Conservation (phyloP, 805 yeast genomes). For the Saturnispora sanitii region DNA sequence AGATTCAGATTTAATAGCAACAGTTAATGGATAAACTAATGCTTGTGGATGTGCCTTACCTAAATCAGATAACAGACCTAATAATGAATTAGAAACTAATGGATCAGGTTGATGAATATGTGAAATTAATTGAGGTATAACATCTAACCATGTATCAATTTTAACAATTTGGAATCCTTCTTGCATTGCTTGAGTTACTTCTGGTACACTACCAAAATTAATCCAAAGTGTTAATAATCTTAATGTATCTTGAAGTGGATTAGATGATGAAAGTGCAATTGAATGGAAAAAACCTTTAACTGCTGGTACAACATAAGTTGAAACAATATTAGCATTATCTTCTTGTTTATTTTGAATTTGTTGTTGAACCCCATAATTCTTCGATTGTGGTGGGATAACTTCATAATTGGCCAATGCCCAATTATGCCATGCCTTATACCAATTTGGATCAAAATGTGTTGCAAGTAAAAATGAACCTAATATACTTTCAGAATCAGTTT, state of each 20-base stretch:
- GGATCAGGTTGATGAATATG: constrained; percentile 94
- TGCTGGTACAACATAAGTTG: constrained; percentile 90
- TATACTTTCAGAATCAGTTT: constrained; percentile 63
- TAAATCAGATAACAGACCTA: constrained; percentile 71
- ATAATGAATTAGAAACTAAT: constrained; percentile 67
- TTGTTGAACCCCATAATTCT: constrained; percentile 10
- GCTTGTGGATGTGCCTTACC: constrained; percentile 98
- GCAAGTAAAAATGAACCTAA: constrained; percentile 88
- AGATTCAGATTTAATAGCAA: constrained; percentile 90
- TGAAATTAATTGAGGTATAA: constrained; percentile 89
- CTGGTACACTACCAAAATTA: constrained; percentile 87
- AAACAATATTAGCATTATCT: constrained; percentile 47
- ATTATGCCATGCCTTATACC: constrained; percentile 99
- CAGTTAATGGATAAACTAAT: constrained; percentile 87
- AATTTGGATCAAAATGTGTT: constrained; percentile 81
- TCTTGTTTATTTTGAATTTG: constrained; percentile 16
- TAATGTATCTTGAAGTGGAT: constrained; percentile 86
- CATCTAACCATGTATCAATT: constrained; percentile 91
- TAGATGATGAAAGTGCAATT: constrained; percentile 74
- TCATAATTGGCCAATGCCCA: constrained; percentile 99
- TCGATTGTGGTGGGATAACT: constrained; percentile 57
- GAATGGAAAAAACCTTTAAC: constrained; percentile 94
- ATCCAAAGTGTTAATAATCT: constrained; percentile 91
- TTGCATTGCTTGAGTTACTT: constrained; percentile 80
- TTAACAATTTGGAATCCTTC: constrained; percentile 87